phyloP scores from a whole-genome alignment of 805 yeast genomes.

The Sugiyamaella qingdaonensis region DNA sequence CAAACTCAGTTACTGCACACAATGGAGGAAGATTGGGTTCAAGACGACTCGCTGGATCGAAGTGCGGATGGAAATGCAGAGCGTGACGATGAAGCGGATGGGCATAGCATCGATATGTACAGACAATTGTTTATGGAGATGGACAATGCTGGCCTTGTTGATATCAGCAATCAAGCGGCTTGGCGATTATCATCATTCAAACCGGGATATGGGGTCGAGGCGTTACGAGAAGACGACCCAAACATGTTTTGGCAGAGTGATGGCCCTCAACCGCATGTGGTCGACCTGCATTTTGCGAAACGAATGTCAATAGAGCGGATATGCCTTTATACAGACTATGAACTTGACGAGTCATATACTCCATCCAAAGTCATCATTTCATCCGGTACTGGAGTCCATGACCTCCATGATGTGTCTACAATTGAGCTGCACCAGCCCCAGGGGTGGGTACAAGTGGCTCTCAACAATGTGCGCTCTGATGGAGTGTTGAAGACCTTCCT shows the following conservation, averaged over 20 bases:
- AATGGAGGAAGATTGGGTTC: not conserved
- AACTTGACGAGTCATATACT: constrained; percentile 85
- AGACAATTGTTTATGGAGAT: constrained; percentile 48
- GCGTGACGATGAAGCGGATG: not conserved
- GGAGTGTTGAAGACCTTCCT: constrained; percentile 63
- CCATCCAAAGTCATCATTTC: constrained; percentile 63
- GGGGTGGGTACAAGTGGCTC: constrained; percentile 72
- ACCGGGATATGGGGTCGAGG: constrained; percentile 65
- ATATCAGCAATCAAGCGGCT: constrained; percentile 73
- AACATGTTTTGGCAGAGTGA: constrained; percentile 90
- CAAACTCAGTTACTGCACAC: not conserved
- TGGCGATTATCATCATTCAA: constrained; percentile 82
- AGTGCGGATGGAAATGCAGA: not conserved
- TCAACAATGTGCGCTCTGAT: constrained; percentile 46
- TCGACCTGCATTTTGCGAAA: constrained; percentile 77
- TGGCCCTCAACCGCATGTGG: constrained; percentile 80
- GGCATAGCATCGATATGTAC: not conserved
- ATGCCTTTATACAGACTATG: constrained; percentile 65
- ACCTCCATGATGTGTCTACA: constrained; percentile 60
- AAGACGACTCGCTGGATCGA: not conserved
- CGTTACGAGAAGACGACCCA: constrained; percentile 66
- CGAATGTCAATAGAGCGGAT: constrained; percentile 64
- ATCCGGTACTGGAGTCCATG: constrained; percentile 81
- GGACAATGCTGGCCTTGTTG: constrained; percentile 58
- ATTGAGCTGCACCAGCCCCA: constrained; percentile 58